phyloP scores from a whole-genome alignment of 192 early-diverging fungal species.

The Backusella luteola region DNA sequence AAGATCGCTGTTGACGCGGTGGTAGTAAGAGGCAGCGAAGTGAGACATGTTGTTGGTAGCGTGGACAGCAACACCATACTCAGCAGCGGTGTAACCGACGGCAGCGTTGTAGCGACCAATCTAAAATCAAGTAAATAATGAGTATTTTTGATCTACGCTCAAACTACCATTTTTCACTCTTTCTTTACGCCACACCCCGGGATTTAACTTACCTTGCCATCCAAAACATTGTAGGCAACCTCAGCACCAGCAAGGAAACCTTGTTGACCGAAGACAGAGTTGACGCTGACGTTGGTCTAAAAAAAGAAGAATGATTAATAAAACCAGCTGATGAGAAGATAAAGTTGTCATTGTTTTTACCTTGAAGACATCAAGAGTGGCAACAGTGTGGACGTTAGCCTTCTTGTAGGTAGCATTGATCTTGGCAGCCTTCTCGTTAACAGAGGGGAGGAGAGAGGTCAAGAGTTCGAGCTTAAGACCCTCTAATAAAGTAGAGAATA shows the following conservation, averaged over 20 bases:
- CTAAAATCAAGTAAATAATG: constrained; percentile 15
- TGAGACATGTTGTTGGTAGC: constrained; percentile 88
- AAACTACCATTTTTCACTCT: not conserved
- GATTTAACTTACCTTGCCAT: constrained; percentile 62
- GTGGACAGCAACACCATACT: constrained; percentile 89
- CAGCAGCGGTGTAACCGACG: constrained; percentile 80
- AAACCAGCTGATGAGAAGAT: not conserved
- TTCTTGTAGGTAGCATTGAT: constrained; percentile 95
- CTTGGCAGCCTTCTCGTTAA: constrained; percentile 78
- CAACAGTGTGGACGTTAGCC: constrained; percentile 86
- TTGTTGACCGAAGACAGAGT: constrained; percentile 86
- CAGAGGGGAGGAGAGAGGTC: constrained; percentile 82
- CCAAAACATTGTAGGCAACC: constrained; percentile 89
- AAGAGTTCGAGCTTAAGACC: constrained; percentile 94
- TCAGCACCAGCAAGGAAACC: constrained; percentile 93
- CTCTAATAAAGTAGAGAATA: constrained; percentile 35
- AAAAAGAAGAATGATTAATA: not conserved
- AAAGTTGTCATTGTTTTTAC: constrained; percentile 24
- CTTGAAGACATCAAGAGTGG: constrained; percentile 92
- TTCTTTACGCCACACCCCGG: not conserved
- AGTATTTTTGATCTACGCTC: not conserved
- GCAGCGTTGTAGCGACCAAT: constrained; percentile 86
- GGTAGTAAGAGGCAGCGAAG: constrained; percentile 96
- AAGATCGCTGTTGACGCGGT: constrained; percentile 87
- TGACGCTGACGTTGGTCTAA: constrained; percentile 81